Evolutionary conservation across 1,139 yeast genomes (phyloP), one percentile per base, ranked within the genome.

Genomic region (Magnusiomyces paraingens): DNA sequence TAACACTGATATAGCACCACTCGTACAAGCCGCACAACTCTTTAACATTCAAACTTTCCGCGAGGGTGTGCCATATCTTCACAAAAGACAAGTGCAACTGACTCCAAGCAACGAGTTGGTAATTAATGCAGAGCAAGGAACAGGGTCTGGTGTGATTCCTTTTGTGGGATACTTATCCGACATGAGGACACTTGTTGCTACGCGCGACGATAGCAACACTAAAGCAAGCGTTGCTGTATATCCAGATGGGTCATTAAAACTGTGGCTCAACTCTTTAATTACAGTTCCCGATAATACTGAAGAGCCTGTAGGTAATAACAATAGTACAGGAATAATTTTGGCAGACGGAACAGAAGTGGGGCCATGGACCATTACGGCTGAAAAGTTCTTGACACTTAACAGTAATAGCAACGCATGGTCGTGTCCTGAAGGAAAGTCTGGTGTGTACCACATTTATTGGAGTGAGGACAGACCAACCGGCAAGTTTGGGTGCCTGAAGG

Each of bases 11-110:
- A 5, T 26, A 42, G 3, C 46, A 3, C 46, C 46, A 6, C 22
- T 22, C 10, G 26, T 22, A 11, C 46, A 18, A 8, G n/a, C 22
- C 17, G 22, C 26, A 3, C 26, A 29, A n/a, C 36, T 17, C 4
- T 52, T 52, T 21, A 29, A 42, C 42, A 48, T 52, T 12, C 12
- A 32, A 29, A 26, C 49, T 5, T 48, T 20, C 38, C 50, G 44
- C 32, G 52, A 50, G 15, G 52, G 54, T 18, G 54, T 52, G 12
- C 54, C 54, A 6, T 52, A 38, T 42, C 46, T 52, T 5, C 54
- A 52, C 36, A 29, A 48, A 48, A 43, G 40, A 5, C 32, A 35
- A 2, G 49, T 52, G 14, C 38, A 12, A 6, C n/a, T 44, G 18
- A 44, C 47, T 14, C 10, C 47, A 2, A 14, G 32, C 14, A 44